Conservation (phyloP, 176 grass and related monocot species). For the Calamus simplicifolius region DNA sequence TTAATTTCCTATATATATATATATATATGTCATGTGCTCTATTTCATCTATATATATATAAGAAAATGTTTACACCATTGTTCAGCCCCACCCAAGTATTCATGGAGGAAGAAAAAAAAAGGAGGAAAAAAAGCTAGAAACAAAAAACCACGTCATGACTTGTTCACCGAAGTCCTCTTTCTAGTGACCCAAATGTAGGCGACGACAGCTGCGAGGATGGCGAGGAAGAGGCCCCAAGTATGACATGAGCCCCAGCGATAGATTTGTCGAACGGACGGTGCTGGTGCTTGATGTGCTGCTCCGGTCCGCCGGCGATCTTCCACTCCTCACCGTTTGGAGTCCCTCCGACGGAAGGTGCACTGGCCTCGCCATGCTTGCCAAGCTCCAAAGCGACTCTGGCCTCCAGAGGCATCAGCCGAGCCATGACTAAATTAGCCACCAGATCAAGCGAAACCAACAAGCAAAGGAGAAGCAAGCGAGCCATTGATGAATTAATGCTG, state of each 20-base stretch:
- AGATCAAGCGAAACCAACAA: constrained; percentile 4
- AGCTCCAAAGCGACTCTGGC: constrained; percentile 3
- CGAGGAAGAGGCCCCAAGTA: constrained; percentile 27
- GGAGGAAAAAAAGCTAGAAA: not conserved
- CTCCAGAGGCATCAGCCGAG: not conserved
- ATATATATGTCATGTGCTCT: no score
- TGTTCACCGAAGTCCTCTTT: constrained; percentile 20
- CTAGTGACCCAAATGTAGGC: constrained; percentile 36
- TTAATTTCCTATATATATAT: no score
- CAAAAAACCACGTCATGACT: constrained; percentile 9
- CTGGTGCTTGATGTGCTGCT: not conserved
- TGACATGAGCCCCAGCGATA: constrained; percentile 23
- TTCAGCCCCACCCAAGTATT: no score
- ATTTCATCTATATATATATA: no score
- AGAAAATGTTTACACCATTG: no score
- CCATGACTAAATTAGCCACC: not conserved
- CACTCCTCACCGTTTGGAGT: not conserved
- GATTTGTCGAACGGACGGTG: constrained; percentile 20
- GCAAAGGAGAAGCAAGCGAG: not conserved
- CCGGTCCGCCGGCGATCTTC: not conserved
- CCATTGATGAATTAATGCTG: not conserved
- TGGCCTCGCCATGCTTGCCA: not conserved
- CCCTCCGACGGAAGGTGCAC: not conserved
- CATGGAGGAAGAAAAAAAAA: no score
- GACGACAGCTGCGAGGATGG: constrained; percentile 13